Conservation (phyloP, 768 basidiomycete species). For the Tricholoma terreum region DNA sequence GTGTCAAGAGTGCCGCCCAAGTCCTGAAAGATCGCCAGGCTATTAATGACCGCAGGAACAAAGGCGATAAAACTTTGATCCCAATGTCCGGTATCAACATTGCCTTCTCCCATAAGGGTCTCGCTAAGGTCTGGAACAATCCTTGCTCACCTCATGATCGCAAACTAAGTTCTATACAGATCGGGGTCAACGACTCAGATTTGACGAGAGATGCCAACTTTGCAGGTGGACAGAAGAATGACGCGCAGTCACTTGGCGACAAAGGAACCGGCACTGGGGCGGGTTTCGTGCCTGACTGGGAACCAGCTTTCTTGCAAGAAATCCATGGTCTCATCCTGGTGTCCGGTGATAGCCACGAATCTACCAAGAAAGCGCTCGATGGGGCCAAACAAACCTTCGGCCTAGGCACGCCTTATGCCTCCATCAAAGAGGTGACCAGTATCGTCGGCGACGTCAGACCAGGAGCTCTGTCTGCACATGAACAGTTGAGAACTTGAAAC, state of each 20-base stretch:
- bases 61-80: constrained; percentile 30
- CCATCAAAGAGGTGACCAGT: constrained; percentile 37
- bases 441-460: constrained; percentile 43
- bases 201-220: constrained; percentile 36
- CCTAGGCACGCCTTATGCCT: constrained; percentile 21
- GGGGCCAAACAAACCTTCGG: constrained; percentile 37
- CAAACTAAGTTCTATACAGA: constrained; percentile 17
- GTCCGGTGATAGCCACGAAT: constrained; percentile 41
- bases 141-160: neutral
- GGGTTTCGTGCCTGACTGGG: constrained; percentile 43
- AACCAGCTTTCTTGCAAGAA: constrained; percentile 39
- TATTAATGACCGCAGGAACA: constrained; percentile 39
- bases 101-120: constrained; percentile 49
- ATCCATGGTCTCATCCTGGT: constrained; percentile 51
- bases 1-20: constrained; percentile 46
- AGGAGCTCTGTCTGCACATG: constrained; percentile 40
- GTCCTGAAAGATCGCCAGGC: constrained; percentile 38
- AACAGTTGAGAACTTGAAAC: constrained; percentile 33
- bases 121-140: constrained; percentile 30
- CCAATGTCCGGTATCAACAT: constrained; percentile 48
- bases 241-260: constrained; percentile 39
- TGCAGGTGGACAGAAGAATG: constrained; percentile 36
- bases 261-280: constrained; percentile 21
- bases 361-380: constrained; percentile 32
- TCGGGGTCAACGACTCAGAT: constrained; percentile 39